Conservation (phyloP, 1,284 basidiomycete genomes). For the Tausonia pullulans region DNA sequence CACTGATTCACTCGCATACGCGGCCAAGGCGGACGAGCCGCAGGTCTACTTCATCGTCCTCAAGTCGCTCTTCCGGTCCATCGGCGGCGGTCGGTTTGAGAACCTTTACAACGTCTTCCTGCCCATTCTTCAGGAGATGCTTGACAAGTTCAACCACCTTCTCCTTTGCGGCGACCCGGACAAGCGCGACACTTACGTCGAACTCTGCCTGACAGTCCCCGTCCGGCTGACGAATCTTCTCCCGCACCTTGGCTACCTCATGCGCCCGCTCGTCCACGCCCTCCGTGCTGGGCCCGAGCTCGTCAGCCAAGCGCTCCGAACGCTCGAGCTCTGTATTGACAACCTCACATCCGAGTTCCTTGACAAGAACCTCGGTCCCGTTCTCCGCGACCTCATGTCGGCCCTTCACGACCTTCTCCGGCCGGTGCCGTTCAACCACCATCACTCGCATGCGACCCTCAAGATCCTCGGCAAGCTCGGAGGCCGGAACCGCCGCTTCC, state of each 20-base stretch:
- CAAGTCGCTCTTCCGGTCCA: slow-evolving; percentile 86
- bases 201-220: slow-evolving; percentile 94
- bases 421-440: slow-evolving; percentile 80
- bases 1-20: slow-evolving; percentile 93
- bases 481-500: slow-evolving; percentile 79
- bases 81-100: slow-evolving; percentile 95
- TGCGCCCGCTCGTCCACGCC: slow-evolving; percentile 91
- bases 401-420: slow-evolving; percentile 83
- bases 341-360: slow-evolving; percentile 97
- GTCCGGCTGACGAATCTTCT: slow-evolving; percentile 90
- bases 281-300: slow-evolving; percentile 79
- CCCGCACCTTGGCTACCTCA: slow-evolving; percentile 89
- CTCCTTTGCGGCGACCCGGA: slow-evolving; percentile 61
- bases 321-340: slow-evolving; percentile 98
- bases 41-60: slow-evolving; percentile 92
- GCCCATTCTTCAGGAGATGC: slow-evolving; percentile 90
- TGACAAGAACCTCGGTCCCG: slow-evolving; percentile 89
- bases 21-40: slow-evolving; percentile 81
- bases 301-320: slow-evolving; percentile 89
- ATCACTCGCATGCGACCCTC: slow-evolving; percentile 88
- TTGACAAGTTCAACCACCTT: slow-evolving; percentile 87
- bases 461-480: slow-evolving; percentile 96
- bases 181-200: slow-evolving; percentile 84
- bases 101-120: slow-evolving; percentile 93
- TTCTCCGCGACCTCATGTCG: slow-evolving; percentile 87